Conservation (phyloP, 1,284 basidiomycete species). For the Anthracocystis panici-leucophaei region DNA sequence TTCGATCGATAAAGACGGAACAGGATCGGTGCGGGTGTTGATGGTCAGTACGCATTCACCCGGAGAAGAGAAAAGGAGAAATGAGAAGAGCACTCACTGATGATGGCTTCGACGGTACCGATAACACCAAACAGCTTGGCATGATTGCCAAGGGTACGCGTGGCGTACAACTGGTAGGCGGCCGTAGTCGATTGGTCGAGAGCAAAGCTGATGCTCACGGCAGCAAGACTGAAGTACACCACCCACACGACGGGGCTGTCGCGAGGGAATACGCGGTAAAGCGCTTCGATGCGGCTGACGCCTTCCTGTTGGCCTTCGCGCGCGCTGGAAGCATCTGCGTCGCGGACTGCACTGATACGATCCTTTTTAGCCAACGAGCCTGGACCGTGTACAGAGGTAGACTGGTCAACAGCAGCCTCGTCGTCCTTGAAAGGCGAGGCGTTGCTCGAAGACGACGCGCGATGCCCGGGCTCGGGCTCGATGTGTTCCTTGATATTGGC, state of each 20-base stretch:
- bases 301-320: slow-evolving; percentile 27
- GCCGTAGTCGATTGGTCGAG: slow-evolving; percentile 25
- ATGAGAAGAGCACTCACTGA: slow-evolving; percentile 22
- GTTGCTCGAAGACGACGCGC: slow-evolving; percentile 13
- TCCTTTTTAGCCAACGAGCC: not conserved
- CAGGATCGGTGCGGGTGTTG: no score
- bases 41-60: no score
- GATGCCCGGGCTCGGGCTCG: no score
- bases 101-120: slow-evolving; percentile 13
- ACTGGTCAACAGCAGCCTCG: not conserved
- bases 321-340: slow-evolving; percentile 21
- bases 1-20: not conserved
- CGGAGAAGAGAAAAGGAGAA: slow-evolving; percentile 8
- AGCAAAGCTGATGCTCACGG: slow-evolving; percentile 25
- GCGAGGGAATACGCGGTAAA: slow-evolving; percentile 32
- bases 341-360: slow-evolving; percentile 15
- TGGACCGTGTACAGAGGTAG: slow-evolving; percentile 6
- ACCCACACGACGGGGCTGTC: slow-evolving; percentile 18
- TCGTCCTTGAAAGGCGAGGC: slow-evolving; percentile 13
- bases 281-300: slow-evolving; percentile 33
- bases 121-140: slow-evolving; percentile 44
- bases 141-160: slow-evolving; percentile 41
- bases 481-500: not conserved
- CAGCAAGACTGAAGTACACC: slow-evolving; percentile 22
- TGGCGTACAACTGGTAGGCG: slow-evolving; percentile 41